Percentiles rank a stretch among this genome's conserved stretches.
These are phyloP conservation scores for Yamadazyma dushanensis DNA, from an alignment of 1,139 yeast genomes.

Conservation along the genomic window DNA sequence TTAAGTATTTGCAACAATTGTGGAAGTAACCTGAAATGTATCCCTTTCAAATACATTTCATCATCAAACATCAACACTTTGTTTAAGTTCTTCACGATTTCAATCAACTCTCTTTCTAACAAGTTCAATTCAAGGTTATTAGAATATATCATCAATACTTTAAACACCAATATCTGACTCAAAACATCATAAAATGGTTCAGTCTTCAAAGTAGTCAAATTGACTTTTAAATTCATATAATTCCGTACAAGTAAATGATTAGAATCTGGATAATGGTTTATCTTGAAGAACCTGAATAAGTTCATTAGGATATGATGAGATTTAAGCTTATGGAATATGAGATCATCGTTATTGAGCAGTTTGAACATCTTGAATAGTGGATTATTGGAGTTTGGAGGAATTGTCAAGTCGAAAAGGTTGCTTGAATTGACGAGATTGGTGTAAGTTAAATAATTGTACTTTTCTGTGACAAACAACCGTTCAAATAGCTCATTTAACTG, in stretches of 20 bases:
- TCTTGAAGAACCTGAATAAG: slow-evolving; percentile 15
- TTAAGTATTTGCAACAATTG: slow-evolving; percentile 37
- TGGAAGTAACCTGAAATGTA: slow-evolving; percentile 36
- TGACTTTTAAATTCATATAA: slow-evolving; percentile 17
- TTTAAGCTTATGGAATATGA: slow-evolving; percentile 17
- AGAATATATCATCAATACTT: slow-evolving; percentile 30
- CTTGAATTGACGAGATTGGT: slow-evolving; percentile 22
- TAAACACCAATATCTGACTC: slow-evolving; percentile 29
- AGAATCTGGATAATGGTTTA: slow-evolving; percentile 21
- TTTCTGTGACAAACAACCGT: slow-evolving; percentile 32
- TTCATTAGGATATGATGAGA: slow-evolving; percentile 18
- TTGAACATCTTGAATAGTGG: slow-evolving; percentile 13
- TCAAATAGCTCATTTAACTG: slow-evolving; percentile 40
- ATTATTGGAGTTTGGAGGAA: slow-evolving; percentile 11
- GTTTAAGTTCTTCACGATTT: slow-evolving; percentile 24
- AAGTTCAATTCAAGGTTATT: slow-evolving; percentile 20
- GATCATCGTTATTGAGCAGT: slow-evolving; percentile 15
- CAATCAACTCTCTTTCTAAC: slow-evolving; percentile 24
- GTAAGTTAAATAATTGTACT: slow-evolving; percentile 32
- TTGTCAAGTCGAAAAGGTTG: slow-evolving; percentile 15
- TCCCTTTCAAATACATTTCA: slow-evolving; percentile 28
- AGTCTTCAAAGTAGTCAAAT: slow-evolving; percentile 17
- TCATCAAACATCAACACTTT: slow-evolving; percentile 25
- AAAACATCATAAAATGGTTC: slow-evolving; percentile 18
- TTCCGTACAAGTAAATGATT: slow-evolving; percentile 15